Evolutionary conservation across 352 stramenopile species (phyloP).

Genomic region (Globisporangium megalacanthum): DNA sequence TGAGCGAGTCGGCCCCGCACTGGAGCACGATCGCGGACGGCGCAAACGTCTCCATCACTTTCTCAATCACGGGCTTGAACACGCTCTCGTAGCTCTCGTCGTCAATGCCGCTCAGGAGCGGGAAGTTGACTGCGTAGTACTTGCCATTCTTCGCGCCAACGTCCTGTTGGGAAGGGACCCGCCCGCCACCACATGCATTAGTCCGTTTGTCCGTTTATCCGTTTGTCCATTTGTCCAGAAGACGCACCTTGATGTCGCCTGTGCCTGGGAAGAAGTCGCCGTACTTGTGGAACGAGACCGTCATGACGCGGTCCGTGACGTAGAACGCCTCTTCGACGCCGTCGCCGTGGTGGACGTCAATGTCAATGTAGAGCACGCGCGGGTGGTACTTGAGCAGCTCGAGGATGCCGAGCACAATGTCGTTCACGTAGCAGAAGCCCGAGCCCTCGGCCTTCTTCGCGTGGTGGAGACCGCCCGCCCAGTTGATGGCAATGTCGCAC

Average conservation of each 20-base stretch:
- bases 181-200: slow-evolving; percentile 36
- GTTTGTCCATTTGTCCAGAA: slow-evolving; percentile 16
- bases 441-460: slow-evolving; percentile 98
- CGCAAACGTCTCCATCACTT: slow-evolving; percentile 96
- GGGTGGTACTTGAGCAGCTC: slow-evolving; percentile 97
- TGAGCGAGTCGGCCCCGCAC: slow-evolving; percentile 97
- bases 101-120: slow-evolving; percentile 97
- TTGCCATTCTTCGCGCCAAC: slow-evolving; percentile 89
- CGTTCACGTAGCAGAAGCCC: slow-evolving; percentile 99
- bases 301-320: slow-evolving; percentile 98
- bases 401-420: slow-evolving; percentile 98
- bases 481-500: slow-evolving; percentile 99
- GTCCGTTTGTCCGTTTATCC: slow-evolving; percentile 13
- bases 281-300: slow-evolving; percentile 98
- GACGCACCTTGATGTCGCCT: slow-evolving; percentile 50
- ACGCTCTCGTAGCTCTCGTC: slow-evolving; percentile 93
- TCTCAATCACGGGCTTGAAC: slow-evolving; percentile 92
- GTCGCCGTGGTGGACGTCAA: slow-evolving; percentile 99
- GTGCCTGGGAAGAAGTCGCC: slow-evolving; percentile 99
- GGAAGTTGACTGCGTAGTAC: slow-evolving; percentile 99
- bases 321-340: slow-evolving; percentile 99
- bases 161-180: slow-evolving; percentile 86
- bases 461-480: slow-evolving; percentile 97
- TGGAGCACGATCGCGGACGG: slow-evolving; percentile 97
- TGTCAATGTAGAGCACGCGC: slow-evolving; percentile 99